A percentile compares a stretch with the other conserved stretches of the same genome.
Conservation (phyloP, 192 early-diverging fungal genomes). For the Podila epicladia region DNA sequence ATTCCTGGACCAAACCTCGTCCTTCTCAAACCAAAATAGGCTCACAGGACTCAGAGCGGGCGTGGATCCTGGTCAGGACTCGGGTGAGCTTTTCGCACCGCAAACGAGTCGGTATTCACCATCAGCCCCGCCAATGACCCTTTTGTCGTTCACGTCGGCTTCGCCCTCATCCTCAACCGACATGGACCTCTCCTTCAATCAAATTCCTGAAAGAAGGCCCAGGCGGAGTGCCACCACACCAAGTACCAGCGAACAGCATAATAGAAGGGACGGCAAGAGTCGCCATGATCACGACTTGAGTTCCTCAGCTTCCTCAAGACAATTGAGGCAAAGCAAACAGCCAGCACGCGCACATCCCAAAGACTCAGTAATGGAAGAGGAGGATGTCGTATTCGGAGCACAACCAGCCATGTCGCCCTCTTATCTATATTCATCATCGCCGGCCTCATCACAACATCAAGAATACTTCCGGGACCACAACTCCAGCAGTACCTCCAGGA, state of each 20-base stretch:
- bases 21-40: too few relatives aligned
- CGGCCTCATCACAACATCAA: not conserved
- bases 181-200: too few relatives aligned
- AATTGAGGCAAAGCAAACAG: conserved; percentile 11
- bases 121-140: conserved; percentile 34
- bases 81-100: conserved; percentile 6
- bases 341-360: not conserved
- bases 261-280: too few relatives aligned
- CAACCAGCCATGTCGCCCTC: conserved; percentile 25
- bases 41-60: too few relatives aligned
- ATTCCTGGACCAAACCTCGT: not conserved
- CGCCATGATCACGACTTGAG: too few relatives aligned
- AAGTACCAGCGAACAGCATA: too few relatives aligned
- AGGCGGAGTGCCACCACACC: too few relatives aligned
- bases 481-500: too few relatives aligned
- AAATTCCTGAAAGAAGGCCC: too few relatives aligned
- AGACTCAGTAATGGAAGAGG: not conserved
- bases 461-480: not conserved
- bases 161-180: not conserved
- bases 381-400: not conserved
- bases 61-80: not conserved
- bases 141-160: conserved; percentile 2
- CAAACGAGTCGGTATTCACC: conserved; percentile 9
- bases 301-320: too few relatives aligned
- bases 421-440: conserved; percentile 5